These are phyloP conservation scores for Rehmannia glutinosa DNA, from an alignment of 257 asterid genomes.

Conservation along the genomic window DNA sequence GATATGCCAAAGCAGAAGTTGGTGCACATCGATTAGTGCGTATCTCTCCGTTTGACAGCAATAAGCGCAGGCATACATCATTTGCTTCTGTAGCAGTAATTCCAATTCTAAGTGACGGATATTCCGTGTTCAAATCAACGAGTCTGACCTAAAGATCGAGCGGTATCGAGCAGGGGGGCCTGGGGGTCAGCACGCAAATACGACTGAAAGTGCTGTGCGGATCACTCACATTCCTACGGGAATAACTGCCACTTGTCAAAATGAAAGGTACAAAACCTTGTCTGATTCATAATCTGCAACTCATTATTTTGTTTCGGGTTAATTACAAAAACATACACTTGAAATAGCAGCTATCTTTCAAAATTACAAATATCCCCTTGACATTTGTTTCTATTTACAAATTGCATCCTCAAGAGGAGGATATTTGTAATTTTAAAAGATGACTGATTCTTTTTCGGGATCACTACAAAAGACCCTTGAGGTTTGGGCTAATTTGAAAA, in stretches of 20 bases:
- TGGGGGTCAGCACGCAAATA: constrained; percentile 88
- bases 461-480: not conserved
- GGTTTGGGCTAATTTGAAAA: not conserved
- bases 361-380: no score
- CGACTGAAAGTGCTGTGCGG: constrained; percentile 93
- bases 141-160: constrained; percentile 80
- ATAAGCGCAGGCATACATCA: constrained; percentile 90
- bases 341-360: no score
- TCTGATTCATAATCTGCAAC: no score
- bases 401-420: no score
- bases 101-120: constrained; percentile 82
- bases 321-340: not conserved
- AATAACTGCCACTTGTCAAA: constrained; percentile 79
- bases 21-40: constrained; percentile 98
- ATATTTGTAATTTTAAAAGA: not conserved
- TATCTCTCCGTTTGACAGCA: constrained; percentile 84
- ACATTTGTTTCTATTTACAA: no score
- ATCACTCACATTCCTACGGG: constrained; percentile 97
- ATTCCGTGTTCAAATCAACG: constrained; percentile 74
- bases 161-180: constrained; percentile 84
- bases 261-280: constrained; percentile 59
- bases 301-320: no score
- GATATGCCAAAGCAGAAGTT: constrained; percentile 93
- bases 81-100: constrained; percentile 94
- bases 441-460: not conserved